These are phyloP conservation scores for Emericellopsis atlantica DNA, from an alignment of 2,329 filamentous ascomycete genomes.

Conservation along the genomic window DNA sequence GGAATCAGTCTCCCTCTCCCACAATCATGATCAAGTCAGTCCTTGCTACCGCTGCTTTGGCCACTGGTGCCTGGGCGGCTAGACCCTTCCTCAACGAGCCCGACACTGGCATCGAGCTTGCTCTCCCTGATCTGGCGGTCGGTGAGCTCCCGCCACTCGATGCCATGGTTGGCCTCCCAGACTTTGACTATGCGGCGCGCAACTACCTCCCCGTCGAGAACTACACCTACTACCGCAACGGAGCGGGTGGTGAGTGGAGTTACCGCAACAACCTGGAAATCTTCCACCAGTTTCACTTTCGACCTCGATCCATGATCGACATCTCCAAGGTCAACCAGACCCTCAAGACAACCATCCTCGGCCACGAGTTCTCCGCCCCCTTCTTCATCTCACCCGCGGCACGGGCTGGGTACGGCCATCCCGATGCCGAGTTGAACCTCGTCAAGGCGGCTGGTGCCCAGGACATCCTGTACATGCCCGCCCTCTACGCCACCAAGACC, in stretches of 20 bases:
- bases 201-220: constrained; percentile 29
- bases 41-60: constrained; percentile 12
- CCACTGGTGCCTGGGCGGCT: constrained; percentile 23
- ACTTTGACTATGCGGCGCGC: constrained; percentile 40
- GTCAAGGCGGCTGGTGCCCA: constrained; percentile 33
- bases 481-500: constrained; percentile 17
- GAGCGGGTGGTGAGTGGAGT: constrained; percentile 40
- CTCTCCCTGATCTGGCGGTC: constrained; percentile 18
- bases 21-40: background rate
- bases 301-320: constrained; percentile 36
- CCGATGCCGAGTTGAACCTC: constrained; percentile 33
- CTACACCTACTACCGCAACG: constrained; percentile 46
- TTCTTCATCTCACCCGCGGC: constrained; percentile 41
- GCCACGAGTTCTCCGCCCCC: constrained; percentile 39
- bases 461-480: constrained; percentile 35
- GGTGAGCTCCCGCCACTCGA: constrained; percentile 27
- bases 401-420: constrained; percentile 28
- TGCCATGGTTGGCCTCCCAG: constrained; percentile 33
- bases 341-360: constrained; percentile 33
- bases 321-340: constrained; percentile 28
- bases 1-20: too few species aligned
- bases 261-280: constrained; percentile 45
- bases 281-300: constrained; percentile 32
- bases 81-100: constrained; percentile 30
- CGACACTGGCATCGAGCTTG: constrained; percentile 29